Percentiles rank a stretch among this genome's conserved stretches.
Evolutionary conservation across 805 yeast genomes (phyloP).

Genomic region (Ogataea dorogensis): DNA sequence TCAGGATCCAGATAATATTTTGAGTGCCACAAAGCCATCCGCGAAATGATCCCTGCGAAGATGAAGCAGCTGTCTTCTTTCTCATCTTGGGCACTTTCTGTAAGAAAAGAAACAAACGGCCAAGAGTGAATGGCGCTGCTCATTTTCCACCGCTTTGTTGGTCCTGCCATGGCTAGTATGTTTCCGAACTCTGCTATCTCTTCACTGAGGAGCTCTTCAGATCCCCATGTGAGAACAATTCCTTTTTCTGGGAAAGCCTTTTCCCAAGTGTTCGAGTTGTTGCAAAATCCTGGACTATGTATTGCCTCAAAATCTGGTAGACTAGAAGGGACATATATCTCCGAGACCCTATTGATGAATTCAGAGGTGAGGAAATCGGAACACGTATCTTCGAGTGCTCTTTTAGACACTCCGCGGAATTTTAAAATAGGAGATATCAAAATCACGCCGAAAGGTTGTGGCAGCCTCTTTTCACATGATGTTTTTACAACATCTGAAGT

Average conservation of each 20-base stretch:
- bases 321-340: constrained; percentile 15
- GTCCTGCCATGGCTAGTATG: constrained; percentile 28
- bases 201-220: constrained; percentile 38
- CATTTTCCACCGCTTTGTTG: constrained; percentile 35
- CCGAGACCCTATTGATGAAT: constrained; percentile 17
- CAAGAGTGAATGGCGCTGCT: constrained; percentile 44
- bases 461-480: constrained; percentile 4
- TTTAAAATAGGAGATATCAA: constrained; percentile 31
- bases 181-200: constrained; percentile 38
- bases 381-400: constrained; percentile 13
- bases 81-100: constrained; percentile 43
- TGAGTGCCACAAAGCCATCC: constrained; percentile 44
- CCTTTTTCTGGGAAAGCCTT: constrained; percentile 43
- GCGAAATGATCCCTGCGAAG: constrained; percentile 39
- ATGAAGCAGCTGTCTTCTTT: constrained; percentile 42
- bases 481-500: background rate
- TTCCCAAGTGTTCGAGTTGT: constrained; percentile 37
- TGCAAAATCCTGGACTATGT: constrained; percentile 35
- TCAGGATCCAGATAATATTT: constrained; percentile 27
- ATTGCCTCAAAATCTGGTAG: constrained; percentile 22
- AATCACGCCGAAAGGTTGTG: constrained; percentile 26
- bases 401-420: constrained; percentile 15
- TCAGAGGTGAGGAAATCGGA: constrained; percentile 21
- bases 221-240: constrained; percentile 42
- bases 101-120: constrained; percentile 43